Evolutionary conservation across 768 basidiomycete species (phyloP), one percentile per base, ranked within the genome.

Genomic region (Fibroporia radiculosa): DNA sequence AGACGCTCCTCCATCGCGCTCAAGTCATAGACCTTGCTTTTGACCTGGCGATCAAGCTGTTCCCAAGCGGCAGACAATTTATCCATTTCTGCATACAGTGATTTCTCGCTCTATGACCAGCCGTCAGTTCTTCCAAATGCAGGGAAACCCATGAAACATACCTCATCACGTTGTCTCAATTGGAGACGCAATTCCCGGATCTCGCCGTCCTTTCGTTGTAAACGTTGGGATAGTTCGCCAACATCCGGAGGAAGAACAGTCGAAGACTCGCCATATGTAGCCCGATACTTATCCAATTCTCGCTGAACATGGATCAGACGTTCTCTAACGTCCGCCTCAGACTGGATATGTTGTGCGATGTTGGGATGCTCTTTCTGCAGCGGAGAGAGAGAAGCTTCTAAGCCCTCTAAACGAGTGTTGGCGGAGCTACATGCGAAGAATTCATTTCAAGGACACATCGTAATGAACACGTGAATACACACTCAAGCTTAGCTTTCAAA

Each of bases 31-130:
- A 93, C 77, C 63, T 95, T 96, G 61, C 72, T 84, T 55, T 84
- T 79, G 29, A 91, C 73, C 52, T 90, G 87, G 26, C 74, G 73
- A 50, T 93, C 89, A 19, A 92, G 69, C 19, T 73, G 66, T 56
- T 95, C 90, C 89, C 92, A 97, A 0, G 90, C 80, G 26, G 80
- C 73, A 13, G 92, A 90, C 13, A 99, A 57, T 50, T 81, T 80
- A 48, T 95, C 92, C 5, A 97, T 65, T 63, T 97, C 93, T 16
- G 77, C 69, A 53, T 87, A 95, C 16, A 96, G 65, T 16, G 85
- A 76, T 12, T 79, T 70, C 56, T 91, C 84, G 3, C 82, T 74
- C 80, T 92, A 59, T 13, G n/a, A n/a, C n/a, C 35, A 45, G 27
- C 8, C 13, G 31, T 41, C 16, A 35, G 16, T 35, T 26, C 13